Evolutionary conservation across 495 filamentous ascomycete genomes (phyloP).

Genomic region (Hypoxylon subgilvum): DNA sequence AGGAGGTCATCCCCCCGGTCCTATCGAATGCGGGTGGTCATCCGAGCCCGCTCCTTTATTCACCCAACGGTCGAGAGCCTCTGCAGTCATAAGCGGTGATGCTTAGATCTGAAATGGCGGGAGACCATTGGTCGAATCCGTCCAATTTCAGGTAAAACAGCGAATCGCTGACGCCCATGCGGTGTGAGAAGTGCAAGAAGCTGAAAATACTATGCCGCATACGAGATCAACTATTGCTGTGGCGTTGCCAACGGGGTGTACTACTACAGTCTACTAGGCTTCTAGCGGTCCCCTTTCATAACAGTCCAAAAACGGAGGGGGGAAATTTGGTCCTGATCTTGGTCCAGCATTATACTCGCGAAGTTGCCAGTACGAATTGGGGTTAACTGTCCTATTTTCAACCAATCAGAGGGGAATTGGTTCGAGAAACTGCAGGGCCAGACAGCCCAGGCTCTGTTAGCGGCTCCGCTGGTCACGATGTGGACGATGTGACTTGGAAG

Average conservation of each 20-base stretch:
- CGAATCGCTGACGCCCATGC: constrained; percentile 18
- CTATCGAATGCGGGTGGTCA: constrained; percentile 16
- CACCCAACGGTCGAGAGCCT: constrained; percentile 7
- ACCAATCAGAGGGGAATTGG: constrained; percentile 14
- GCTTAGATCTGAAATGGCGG: constrained; percentile 21
- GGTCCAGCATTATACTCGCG: constrained; percentile 18
- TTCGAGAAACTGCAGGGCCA: constrained; percentile 14
- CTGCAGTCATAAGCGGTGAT: neutral
- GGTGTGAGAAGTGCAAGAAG: constrained; percentile 19
- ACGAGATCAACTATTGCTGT: constrained; percentile 35
- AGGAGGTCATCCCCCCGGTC: constrained; percentile 21
- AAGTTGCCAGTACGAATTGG: constrained; percentile 28
- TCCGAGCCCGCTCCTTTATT: constrained; percentile 14
- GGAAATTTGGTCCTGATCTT: constrained; percentile 25
- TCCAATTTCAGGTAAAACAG: constrained; percentile 34
- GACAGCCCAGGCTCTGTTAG: constrained; percentile 19
- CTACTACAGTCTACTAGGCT: too few relatives aligned
- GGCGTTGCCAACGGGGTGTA: constrained; percentile 24
- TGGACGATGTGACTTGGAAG: constrained; percentile 13
- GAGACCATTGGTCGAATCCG: constrained; percentile 17
- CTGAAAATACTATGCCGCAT: constrained; percentile 22
- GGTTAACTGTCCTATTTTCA: constrained; percentile 19
- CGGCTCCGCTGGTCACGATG: constrained; percentile 25
- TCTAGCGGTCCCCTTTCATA: constrained; percentile 19
- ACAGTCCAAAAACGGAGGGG: constrained; percentile 18